Base-by-base conservation (phyloP, 169 alveolate species). In the Plasmodium sp. region DNA sequence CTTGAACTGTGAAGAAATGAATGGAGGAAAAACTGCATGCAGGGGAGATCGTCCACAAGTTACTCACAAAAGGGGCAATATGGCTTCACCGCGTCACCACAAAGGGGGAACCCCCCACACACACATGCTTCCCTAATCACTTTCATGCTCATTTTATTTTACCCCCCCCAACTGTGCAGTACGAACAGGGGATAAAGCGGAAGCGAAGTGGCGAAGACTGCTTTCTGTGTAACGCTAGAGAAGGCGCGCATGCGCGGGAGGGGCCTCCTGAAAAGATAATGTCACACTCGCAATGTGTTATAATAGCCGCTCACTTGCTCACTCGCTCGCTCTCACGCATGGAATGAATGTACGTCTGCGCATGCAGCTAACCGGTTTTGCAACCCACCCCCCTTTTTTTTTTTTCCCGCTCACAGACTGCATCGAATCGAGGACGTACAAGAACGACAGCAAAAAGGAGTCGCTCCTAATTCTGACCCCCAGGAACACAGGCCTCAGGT, bases 171-270 rank as follows among this genome's bases (percentile, higher is more conserved):
- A 16, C 39, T 27, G n/a, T 33, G 12, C 75, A 84, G 92, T 84
- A 84, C 36, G 92, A 62, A 67, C 18, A 62, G 22, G 92, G 92
- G 36, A 16, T 43, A 18, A 84, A 84, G 5, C 45, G 83, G 92
- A 84, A 84, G 39, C 45, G 72, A 67, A 84, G 48, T 27, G 27
- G 71, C 7, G 83, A 84, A 36, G 92, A 84, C 83, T 84, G 92
- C 72, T 41, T 84, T 43, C 45, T 84, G 74, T 84, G 92, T 84
- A 84, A 58, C 33, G 36, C 31, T 67, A 12, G 41, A 84, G 75
- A 36, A 67, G 1, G 33, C 1, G 33, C 14, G 3, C 67, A 3
- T 16, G 27, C 80, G 22, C n/a, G 72, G 77, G 39, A 67, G 16
- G n/a, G 27, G 0, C 14, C 33, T 67, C 33, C 43, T 27, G 14